Conservation (phyloP, 2,329 filamentous ascomycete species). For the Blastomyces silverae region DNA sequence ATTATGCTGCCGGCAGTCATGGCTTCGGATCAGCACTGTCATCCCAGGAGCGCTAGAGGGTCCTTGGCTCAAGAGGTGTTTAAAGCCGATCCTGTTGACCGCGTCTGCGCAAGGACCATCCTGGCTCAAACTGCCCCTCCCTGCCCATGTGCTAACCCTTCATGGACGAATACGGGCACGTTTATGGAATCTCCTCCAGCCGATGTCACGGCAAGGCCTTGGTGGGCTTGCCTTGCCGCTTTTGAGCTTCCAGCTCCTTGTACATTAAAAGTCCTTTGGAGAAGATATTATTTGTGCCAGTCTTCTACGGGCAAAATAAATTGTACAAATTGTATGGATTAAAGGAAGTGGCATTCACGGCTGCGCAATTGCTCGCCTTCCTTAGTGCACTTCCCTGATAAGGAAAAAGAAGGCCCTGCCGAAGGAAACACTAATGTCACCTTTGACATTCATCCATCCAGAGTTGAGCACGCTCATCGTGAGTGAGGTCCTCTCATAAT, state of each 20-base stretch:
- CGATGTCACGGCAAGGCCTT: no score
- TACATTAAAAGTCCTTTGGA: no score
- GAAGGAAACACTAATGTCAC: no score
- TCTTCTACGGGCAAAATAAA: not conserved
- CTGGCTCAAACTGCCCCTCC: not conserved
- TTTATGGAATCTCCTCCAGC: not conserved
- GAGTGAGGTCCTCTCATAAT: not conserved
- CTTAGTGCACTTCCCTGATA: no score
- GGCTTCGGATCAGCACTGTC: slow-evolving; percentile 8
- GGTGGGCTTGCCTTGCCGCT: not conserved
- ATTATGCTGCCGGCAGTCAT: not conserved
- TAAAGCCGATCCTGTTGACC: not conserved
- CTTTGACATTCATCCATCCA: no score
- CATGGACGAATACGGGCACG: slow-evolving; percentile 2
- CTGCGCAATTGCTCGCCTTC: no score
- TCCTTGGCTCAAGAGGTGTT: not conserved
- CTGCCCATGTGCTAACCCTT: slow-evolving; percentile 2
- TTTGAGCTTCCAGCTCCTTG: not conserved
- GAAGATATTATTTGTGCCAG: not conserved
- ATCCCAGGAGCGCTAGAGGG: not conserved
- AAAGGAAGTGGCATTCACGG: no score
- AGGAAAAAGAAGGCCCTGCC: no score
- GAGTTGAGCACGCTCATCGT: no score
- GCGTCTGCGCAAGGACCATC: not conserved
- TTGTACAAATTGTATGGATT: no score